Evolutionary conservation across 2,329 filamentous ascomycete genomes (phyloP), one percentile per base, ranked within the genome.

Genomic region (Penicillium sp.): DNA sequence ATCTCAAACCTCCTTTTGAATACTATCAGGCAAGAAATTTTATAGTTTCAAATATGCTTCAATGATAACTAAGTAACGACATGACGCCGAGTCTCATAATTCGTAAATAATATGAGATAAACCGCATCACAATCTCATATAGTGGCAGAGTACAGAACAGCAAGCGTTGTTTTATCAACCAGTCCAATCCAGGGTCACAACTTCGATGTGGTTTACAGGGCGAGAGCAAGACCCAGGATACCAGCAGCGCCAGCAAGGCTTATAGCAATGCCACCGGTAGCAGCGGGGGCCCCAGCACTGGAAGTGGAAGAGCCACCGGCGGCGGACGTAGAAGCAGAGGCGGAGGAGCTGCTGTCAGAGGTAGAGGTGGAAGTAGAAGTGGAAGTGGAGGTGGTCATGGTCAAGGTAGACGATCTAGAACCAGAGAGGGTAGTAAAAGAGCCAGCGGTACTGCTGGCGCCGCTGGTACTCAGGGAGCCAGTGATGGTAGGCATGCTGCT

Each of bases 161-260:
- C 33, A 12, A 5, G 12, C 12, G 2, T 20, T 37, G 33, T 15
- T 37, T 8, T 37, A 18, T 6, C 33, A 20, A 9, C 10, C 9
- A 37, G 12, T 20, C 8, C 7, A 35, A 20, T 20, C 8, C 13
- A 31, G 6, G 12, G 3, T 37, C 15, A 20, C 33, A 37, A 37
- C 3, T 37, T 12, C 20, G 15, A 29, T 37, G 33, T 4, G 33
- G 10, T 35, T 38, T 45, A 59, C 40, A 59, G 42, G 20, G 53
- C 57, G 20, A 59, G 48, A 7, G 55, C 57, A 48, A 59, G 47
- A 23, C 57, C 57, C 27, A 59, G 45, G 9, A 58, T 45, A 50
- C 55, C 57, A 12, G 44, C 55, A 8, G 53, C 55, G 6, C 55
- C 57, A 27, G 49, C 57, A 29, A 59, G 40, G 27, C 50, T 45